Conservation (phyloP, 1,284 basidiomycete genomes). For the Leccinum huronense region DNA sequence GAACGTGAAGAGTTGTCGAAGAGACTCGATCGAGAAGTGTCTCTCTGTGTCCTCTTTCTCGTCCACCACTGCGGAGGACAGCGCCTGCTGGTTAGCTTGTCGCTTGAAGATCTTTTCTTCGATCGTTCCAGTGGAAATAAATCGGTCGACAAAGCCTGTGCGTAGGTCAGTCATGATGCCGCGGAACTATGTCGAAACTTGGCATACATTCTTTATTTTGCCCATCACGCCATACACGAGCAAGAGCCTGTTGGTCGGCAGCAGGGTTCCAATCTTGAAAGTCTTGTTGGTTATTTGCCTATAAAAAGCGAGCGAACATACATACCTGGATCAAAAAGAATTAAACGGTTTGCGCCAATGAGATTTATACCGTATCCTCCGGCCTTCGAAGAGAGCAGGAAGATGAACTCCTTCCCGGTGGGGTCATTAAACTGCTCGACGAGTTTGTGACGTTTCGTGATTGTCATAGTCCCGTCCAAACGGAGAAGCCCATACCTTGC, state of each 20-base stretch:
- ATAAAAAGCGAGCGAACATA: background rate
- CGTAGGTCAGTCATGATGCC: slow-evolving; percentile 6
- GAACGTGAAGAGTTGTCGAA: slow-evolving; percentile 91
- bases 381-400: slow-evolving; percentile 94
- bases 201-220: slow-evolving; percentile 97
- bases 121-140: slow-evolving; percentile 96
- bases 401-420: slow-evolving; percentile 91
- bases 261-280: slow-evolving; percentile 94
- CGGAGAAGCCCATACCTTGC: slow-evolving; percentile 89
- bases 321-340: slow-evolving; percentile 92
- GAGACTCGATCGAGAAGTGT: slow-evolving; percentile 89
- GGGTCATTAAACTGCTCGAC: slow-evolving; percentile 99
- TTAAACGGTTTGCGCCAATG: slow-evolving; percentile 94
- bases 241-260: slow-evolving; percentile 96
- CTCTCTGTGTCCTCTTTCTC: slow-evolving; percentile 95
- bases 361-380: slow-evolving; percentile 99
- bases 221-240: slow-evolving; percentile 98
- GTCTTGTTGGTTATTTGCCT: slow-evolving; percentile 2
- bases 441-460: slow-evolving; percentile 94
- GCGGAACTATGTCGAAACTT: background rate
- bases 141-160: slow-evolving; percentile 94
- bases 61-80: slow-evolving; percentile 97
- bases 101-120: slow-evolving; percentile 99
- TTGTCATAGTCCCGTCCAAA: slow-evolving; percentile 91
- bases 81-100: slow-evolving; percentile 94